These are phyloP conservation scores for Pleurozium schreberi DNA, from an alignment of 225 moss, liverwort and hornwort genomes.

Conservation along the genomic window DNA sequence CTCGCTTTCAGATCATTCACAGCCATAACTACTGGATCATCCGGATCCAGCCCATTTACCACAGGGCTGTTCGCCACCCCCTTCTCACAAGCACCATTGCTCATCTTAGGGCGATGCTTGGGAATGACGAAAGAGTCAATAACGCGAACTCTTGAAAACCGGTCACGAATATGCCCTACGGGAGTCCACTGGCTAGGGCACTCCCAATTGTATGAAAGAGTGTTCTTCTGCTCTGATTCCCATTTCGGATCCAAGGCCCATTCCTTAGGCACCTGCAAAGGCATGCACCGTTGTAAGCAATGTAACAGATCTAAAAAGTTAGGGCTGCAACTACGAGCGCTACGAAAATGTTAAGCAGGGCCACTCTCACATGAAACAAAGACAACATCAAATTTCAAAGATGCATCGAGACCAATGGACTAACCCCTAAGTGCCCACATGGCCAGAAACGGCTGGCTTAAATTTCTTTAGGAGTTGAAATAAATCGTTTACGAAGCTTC, in stretches of 20 bases:
- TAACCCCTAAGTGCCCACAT: neutral
- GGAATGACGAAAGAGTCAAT: slow-evolving; percentile 77
- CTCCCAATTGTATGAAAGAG: slow-evolving; percentile 50
- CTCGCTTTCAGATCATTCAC: slow-evolving; percentile 16
- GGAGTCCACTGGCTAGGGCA: slow-evolving; percentile 97
- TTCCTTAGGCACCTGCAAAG: slow-evolving; percentile 80
- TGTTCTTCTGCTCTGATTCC: slow-evolving; percentile 61
- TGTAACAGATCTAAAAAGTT: neutral
- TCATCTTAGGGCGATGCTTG: slow-evolving; percentile 9
- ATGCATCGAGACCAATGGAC: neutral
- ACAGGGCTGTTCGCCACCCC: neutral
- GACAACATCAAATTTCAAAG: neutral
- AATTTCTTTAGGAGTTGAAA: neutral
- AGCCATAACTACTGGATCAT: slow-evolving; percentile 22
- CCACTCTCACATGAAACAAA: neutral
- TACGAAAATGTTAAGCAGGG: neutral
- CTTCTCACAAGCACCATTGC: neutral
- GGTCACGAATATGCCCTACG: slow-evolving; percentile 54
- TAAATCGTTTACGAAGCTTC: neutral
- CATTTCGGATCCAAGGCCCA: slow-evolving; percentile 89
- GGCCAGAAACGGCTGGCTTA: neutral
- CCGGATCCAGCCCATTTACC: neutral
- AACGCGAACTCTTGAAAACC: slow-evolving; percentile 69
- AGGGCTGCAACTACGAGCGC: neutral
- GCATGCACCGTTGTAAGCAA: neutral